phyloP scores from a whole-genome alignment of 768 basidiomycete species.

The Pholiota microspora region DNA sequence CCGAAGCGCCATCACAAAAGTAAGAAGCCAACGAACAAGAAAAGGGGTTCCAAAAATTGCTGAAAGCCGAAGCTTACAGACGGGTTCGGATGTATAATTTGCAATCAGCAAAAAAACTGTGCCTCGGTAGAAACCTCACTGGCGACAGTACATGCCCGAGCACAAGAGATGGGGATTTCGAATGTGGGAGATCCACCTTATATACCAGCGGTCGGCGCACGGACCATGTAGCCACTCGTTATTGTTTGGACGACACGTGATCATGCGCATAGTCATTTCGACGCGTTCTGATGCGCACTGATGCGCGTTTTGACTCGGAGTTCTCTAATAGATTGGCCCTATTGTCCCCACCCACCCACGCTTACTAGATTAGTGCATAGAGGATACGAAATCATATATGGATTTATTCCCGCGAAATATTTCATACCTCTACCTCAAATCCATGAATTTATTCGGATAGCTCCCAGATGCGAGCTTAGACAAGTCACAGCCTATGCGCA shows the following conservation, averaged over 20 bases:
- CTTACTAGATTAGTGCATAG: no score
- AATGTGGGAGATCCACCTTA: constrained; percentile 21
- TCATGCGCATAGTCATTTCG: no score
- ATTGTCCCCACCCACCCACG: no score
- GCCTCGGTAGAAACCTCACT: constrained; percentile 89
- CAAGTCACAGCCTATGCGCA: no score
- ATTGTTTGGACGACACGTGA: background rate
- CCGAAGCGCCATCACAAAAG: constrained; percentile 26
- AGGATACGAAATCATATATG: no score
- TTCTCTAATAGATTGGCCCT: no score
- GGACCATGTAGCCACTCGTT: constrained; percentile 36
- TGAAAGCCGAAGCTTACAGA: constrained; percentile 85
- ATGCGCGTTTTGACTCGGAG: no score
- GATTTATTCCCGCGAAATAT: no score
- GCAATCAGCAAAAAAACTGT: constrained; percentile 91
- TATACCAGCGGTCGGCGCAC: constrained; percentile 57
- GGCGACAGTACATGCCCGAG: constrained; percentile 27
- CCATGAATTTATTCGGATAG: no score
- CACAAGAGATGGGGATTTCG: constrained; percentile 60
- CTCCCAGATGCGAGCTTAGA: no score
- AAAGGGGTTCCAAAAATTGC: constrained; percentile 83
- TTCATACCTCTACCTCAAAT: no score
- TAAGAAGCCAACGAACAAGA: background rate
- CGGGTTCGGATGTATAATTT: constrained; percentile 97
- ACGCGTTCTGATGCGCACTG: no score